Conservation (phyloP, 352 stramenopile species). For the Halophytophthora polymorphica region DNA sequence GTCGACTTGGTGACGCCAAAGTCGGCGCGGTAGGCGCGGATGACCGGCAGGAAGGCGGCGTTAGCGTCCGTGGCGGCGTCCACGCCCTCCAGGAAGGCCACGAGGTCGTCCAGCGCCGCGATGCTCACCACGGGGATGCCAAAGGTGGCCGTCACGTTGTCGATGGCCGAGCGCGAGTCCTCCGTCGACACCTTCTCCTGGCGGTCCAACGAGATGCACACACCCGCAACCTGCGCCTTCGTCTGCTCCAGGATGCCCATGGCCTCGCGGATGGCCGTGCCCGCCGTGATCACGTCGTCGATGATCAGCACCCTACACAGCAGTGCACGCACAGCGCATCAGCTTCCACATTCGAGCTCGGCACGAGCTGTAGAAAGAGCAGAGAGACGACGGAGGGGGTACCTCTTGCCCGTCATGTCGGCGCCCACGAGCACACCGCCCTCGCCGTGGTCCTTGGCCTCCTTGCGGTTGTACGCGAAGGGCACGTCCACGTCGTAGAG, state of each 20-base stretch:
- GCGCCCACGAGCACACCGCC: slow-evolving; percentile 95
- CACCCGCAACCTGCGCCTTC: slow-evolving; percentile 92
- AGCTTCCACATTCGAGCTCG: background rate
- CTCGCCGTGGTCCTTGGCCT: slow-evolving; percentile 99
- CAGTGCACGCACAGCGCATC: slow-evolving; percentile 1
- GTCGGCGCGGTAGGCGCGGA: slow-evolving; percentile 73
- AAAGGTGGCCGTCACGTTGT: slow-evolving; percentile 90
- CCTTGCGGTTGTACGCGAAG: slow-evolving; percentile 99
- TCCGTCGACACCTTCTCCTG: slow-evolving; percentile 95
- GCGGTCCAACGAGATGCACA: slow-evolving; percentile 97
- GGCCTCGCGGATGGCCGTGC: slow-evolving; percentile 97
- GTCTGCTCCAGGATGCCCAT: slow-evolving; percentile 88
- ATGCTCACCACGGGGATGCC: slow-evolving; percentile 93
- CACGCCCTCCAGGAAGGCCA: slow-evolving; percentile 84
- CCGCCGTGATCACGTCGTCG: slow-evolving; percentile 99
- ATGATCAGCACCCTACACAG: slow-evolving; percentile 93
- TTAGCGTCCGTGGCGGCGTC: slow-evolving; percentile 43
- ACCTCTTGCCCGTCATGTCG: slow-evolving; percentile 93
- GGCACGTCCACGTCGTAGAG: slow-evolving; percentile 91
- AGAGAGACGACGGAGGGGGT: slow-evolving; percentile 7
- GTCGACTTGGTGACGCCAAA: slow-evolving; percentile 53
- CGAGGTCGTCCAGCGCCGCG: slow-evolving; percentile 91
- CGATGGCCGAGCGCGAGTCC: slow-evolving; percentile 92
- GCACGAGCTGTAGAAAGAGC: background rate
- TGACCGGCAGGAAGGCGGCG: slow-evolving; percentile 60